Percentiles rank a stretch among this genome's conserved stretches.
phyloP scores from a whole-genome alignment of 768 basidiomycete species.

The Russula dissimulans region DNA sequence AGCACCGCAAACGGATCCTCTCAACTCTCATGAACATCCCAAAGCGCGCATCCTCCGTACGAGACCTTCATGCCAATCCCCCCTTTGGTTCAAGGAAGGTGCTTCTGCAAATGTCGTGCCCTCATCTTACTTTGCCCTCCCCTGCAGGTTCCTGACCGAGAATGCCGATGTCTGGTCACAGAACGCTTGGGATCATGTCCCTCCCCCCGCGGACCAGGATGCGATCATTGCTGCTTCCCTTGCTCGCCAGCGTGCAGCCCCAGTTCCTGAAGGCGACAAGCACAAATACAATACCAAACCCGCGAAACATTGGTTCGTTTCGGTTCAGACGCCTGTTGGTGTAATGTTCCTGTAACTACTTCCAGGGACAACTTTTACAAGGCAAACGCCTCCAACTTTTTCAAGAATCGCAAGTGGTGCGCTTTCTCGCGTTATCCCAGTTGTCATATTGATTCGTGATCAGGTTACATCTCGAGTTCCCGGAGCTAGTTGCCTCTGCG shows the following conservation, averaged over 20 bases:
- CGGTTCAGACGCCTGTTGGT: neutral
- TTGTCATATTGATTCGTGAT: neutral
- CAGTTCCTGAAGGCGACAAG: slow-evolving; percentile 68
- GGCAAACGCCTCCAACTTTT: slow-evolving; percentile 78
- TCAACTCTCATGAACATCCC: neutral
- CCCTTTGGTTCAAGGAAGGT: slow-evolving; percentile 63
- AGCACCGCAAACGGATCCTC: neutral
- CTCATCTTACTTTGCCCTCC: neutral
- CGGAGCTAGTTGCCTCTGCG: slow-evolving; percentile 68
- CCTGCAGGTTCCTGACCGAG: slow-evolving; percentile 54
- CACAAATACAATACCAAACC: slow-evolving; percentile 64
- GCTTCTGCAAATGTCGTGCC: neutral
- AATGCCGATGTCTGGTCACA: slow-evolving; percentile 73
- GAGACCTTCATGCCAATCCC: slow-evolving; percentile 47
- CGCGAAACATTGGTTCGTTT: slow-evolving; percentile 55
- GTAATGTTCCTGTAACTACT: neutral
- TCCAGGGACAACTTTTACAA: slow-evolving; percentile 92
- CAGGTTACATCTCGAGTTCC: slow-evolving; percentile 92
- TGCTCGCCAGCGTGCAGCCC: slow-evolving; percentile 56
- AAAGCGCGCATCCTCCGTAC: slow-evolving; percentile 53
- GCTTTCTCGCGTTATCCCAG: slow-evolving; percentile 1
- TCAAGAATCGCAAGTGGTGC: slow-evolving; percentile 87
- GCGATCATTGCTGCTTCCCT: slow-evolving; percentile 65
- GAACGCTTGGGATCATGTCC: slow-evolving; percentile 90
- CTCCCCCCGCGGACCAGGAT: slow-evolving; percentile 71